Conservation (phyloP, 2,329 filamentous ascomycete genomes). For the Hypoxylon sp. region DNA sequence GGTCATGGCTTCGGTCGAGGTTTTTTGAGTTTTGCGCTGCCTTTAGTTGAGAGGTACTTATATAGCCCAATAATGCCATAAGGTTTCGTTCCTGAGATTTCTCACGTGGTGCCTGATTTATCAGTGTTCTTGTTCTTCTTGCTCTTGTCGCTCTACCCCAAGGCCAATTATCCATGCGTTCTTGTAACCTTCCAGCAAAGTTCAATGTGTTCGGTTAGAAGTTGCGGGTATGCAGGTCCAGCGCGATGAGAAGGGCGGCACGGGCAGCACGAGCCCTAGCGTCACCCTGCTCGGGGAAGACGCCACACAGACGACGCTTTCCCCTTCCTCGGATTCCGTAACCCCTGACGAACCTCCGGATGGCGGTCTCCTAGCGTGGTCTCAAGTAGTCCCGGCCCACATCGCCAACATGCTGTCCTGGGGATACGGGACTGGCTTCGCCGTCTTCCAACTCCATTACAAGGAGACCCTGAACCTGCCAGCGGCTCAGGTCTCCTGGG, state of each 20-base stretch:
- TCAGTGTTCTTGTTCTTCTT: slow-evolving; percentile 1
- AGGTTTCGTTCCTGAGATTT: slow-evolving; percentile 12
- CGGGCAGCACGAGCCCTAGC: neutral
- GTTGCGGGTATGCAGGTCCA: slow-evolving; percentile 2
- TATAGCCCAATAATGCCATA: slow-evolving; percentile 17
- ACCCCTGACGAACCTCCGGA: slow-evolving; percentile 39
- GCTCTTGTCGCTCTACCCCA: neutral
- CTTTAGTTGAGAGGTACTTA: slow-evolving; percentile 5
- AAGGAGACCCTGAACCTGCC: slow-evolving; percentile 30
- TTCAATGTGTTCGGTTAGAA: slow-evolving; percentile 4
- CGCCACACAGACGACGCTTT: neutral
- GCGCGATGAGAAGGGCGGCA: slow-evolving; percentile 5
- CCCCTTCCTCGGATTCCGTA: neutral
- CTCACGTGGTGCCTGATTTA: slow-evolving; percentile 1
- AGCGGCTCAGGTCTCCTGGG: slow-evolving; percentile 65
- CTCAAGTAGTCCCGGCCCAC: slow-evolving; percentile 40
- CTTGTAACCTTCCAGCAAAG: neutral
- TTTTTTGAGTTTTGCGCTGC: slow-evolving; percentile 35
- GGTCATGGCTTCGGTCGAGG: neutral
- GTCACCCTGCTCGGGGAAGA: neutral
- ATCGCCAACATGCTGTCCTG: slow-evolving; percentile 45
- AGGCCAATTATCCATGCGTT: neutral
- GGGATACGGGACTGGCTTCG: slow-evolving; percentile 42
- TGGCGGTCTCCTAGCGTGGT: slow-evolving; percentile 41
- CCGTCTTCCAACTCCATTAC: slow-evolving; percentile 46